Base-by-base conservation (phyloP, 2,329 filamentous ascomycete genomes). In the Trichothecium sympodiale region DNA sequence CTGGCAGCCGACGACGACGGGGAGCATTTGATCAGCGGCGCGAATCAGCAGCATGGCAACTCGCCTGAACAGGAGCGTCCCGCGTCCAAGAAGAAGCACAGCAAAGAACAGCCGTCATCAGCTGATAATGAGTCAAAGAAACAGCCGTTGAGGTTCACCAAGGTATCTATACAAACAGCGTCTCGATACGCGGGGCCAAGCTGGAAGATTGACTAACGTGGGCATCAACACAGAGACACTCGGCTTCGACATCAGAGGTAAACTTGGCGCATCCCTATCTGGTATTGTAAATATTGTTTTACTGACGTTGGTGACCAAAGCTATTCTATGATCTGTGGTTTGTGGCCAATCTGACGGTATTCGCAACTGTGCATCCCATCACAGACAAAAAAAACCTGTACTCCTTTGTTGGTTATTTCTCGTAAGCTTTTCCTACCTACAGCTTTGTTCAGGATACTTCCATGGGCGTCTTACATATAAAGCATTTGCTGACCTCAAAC, bases 301-400 rank as follows among this genome's bases (percentile, higher is more conserved):
- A 25, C 20, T 25, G 20, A 25, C 20, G 10, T 25, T 25, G 6
- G 20, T n/a, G 20, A 25, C 6, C 14, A n/a, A 10, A 40, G 35
- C 29, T 40, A 8, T 40, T 40, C 12, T 40, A 40, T 31, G 38
- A 40, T 14, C 12, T 40, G 27, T 40, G 38, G 38, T 40, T 40
- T 18, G 38, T 40, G 13, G 38, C 38, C 32, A 40, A 40, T 25
- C 38, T 40, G 29, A 38, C 36, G 17, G 35, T 40, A 25, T 40
- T 40, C 28, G 35, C 38, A 5, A 38, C 38, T 16, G 35, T 38
- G 10, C 35, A 40, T n/a, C 38, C 38, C 8, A 40, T 40, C 16
- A 31, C 33, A 17, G 38, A 40, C 31, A 25, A 26, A 6, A 16
- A 14, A 5, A 40, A 37, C 15, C 23, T 40, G 3, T 25, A 29